phyloP scores from a whole-genome alignment of 257 asterid species.

The Solanum chiquidenum region DNA sequence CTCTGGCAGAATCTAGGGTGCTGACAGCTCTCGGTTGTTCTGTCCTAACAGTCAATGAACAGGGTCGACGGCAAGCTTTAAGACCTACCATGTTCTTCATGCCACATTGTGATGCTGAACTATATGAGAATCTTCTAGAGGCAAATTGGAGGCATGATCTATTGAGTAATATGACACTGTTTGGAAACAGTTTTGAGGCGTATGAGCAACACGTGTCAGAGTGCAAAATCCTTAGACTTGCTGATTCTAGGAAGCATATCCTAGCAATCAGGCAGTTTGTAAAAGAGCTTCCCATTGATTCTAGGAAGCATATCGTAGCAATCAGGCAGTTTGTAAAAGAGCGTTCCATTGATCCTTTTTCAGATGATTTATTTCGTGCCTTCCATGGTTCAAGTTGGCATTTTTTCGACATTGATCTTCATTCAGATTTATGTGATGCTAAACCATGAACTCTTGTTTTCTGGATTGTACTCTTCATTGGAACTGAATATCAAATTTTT shows the following conservation, averaged over 20 bases:
- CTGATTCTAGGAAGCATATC: conserved; percentile 37
- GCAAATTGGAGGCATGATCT: conserved; percentile 49
- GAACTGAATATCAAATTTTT: neutral
- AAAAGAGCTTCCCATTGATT: conserved; percentile 24
- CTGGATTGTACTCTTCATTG: neutral
- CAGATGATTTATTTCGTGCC: conserved; percentile 48
- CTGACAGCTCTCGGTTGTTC: conserved; percentile 61
- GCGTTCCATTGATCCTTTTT: conserved; percentile 10
- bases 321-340: conserved; percentile 38
- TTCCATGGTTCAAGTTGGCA: conserved; percentile 75
- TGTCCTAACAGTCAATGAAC: conserved; percentile 69
- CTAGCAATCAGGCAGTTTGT: conserved; percentile 37
- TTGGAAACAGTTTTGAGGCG: conserved; percentile 64
- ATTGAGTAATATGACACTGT: conserved; percentile 28
- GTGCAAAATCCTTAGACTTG: conserved; percentile 11
- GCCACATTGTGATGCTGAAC: conserved; percentile 82
- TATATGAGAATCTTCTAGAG: conserved; percentile 64
- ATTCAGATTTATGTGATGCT: conserved; percentile 1
- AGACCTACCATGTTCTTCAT: conserved; percentile 75
- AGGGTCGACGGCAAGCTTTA: conserved; percentile 45
- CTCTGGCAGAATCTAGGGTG: conserved; percentile 56
- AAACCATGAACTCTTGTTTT: neutral
- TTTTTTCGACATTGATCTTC: conserved; percentile 29
- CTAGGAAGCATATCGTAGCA: conserved; percentile 46
- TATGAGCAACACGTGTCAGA: conserved; percentile 37